Base-by-base conservation (phyloP, 805 yeast species). In the Candida montana region DNA sequence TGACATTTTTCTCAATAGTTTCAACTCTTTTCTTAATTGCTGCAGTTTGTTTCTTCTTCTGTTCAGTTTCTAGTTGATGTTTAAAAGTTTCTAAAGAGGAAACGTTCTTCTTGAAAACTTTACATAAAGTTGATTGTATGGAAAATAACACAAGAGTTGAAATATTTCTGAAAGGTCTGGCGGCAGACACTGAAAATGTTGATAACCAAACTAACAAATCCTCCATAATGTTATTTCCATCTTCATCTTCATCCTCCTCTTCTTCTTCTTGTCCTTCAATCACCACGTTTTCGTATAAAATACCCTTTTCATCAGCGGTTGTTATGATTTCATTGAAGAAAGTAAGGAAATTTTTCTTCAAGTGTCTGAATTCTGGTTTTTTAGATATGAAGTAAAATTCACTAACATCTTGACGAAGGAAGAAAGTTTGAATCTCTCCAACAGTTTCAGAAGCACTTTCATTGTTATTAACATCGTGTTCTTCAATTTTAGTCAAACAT, bases 371-470 rank as follows among this genome's bases (percentile, higher is more conserved):
- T 32, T 63, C 65, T 2, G 66, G 51, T 57, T 73, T 72, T 43
- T 72, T 79, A 15, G 83, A 69, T 13, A 67, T 47, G 42, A 87
- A 68, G 8, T 90, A 88, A 49, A 76, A 85, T 50, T 85, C 93
- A 52, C 83, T 90, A 30, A 68, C 55, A 39, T 69, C 68, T 58
- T 84, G 90, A 12, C 67, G 65, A 40, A 72, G 67, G 50, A 85
- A 84, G 34, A 75, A 62, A 16, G 76, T 66, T 47, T 84, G 83
- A 21, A 89, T 62, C 58, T 87, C 95, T 4, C 73, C 78, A 9
- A 86, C 74, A 0, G 96, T 85, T 28, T 81, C 83, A 13, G 74
- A 66, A 1, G 93, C 84, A 7, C 85, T 75, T 32, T 83, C 89
- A 40, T 74, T 67, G 52, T 79, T 81, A 19, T 67, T 68, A 37